Conservation (phyloP, 2,329 filamentous ascomycete species). For the Emmonsia crescens region DNA sequence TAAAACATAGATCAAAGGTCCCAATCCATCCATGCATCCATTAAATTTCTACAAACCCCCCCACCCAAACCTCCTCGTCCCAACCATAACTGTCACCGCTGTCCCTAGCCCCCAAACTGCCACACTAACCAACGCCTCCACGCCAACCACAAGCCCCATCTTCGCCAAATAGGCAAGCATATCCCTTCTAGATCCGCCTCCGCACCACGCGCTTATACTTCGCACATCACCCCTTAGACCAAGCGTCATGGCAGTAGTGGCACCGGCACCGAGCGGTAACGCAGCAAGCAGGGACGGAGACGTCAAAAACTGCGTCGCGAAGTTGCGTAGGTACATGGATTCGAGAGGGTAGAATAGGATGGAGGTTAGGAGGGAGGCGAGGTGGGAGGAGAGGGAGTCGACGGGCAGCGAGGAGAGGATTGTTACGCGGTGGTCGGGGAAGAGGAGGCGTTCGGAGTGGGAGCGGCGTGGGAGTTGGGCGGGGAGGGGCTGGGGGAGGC, state of each 20-base stretch:
- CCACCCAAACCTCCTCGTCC: conserved; percentile 32
- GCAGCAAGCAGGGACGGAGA: conserved; percentile 14
- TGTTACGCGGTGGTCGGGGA: conserved; percentile 29
- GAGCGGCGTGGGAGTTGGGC: conserved; percentile 12
- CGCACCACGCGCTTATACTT: conserved; percentile 24
- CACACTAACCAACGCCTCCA: conserved; percentile 28
- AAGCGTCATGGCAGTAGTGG: conserved; percentile 3
- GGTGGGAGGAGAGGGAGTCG: conserved; percentile 33
- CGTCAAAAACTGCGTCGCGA: conserved; percentile 27
- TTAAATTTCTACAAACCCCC: conserved; percentile 15
- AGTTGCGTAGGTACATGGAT: conserved; percentile 30
- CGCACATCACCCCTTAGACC: conserved; percentile 22
- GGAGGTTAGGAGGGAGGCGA: conserved; percentile 28
- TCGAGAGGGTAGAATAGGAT: conserved; percentile 33
- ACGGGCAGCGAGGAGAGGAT: conserved; percentile 33
- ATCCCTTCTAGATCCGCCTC: conserved; percentile 22
- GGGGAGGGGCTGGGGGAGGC: background rate
- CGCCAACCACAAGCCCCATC: conserved; percentile 26
- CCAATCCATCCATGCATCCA: background rate
- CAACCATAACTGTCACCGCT: conserved; percentile 28
- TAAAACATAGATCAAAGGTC: background rate
- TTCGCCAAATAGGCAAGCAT: conserved; percentile 27
- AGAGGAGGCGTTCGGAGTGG: conserved; percentile 6
- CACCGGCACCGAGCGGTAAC: conserved; percentile 11
- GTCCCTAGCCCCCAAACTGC: conserved; percentile 30